Conservation (phyloP, 179 eudicot genomes). For the Beta macrorhiza region DNA sequence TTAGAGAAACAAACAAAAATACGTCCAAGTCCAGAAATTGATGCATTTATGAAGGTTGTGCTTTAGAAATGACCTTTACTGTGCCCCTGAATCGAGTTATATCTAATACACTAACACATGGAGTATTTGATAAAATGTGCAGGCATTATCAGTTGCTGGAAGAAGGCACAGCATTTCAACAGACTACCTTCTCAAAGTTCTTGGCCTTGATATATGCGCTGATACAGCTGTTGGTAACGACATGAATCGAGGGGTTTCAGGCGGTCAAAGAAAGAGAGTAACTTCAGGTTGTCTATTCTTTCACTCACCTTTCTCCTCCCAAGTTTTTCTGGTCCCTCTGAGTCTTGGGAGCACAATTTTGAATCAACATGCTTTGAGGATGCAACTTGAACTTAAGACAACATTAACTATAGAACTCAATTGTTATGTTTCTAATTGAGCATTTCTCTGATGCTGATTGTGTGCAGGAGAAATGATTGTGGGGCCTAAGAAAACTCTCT, state of each 20-base stretch:
- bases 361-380: background rate
- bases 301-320: slow-evolving; percentile 7
- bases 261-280: slow-evolving; percentile 42
- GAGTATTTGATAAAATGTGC: slow-evolving; percentile 13
- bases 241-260: slow-evolving; percentile 39
- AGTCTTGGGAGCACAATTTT: background rate
- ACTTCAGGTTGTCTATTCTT: slow-evolving; percentile 33
- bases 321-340: background rate
- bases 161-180: slow-evolving; percentile 67
- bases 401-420: background rate
- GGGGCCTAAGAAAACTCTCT: slow-evolving; percentile 88
- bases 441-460: background rate
- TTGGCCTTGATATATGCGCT: slow-evolving; percentile 39
- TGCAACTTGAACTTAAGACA: background rate
- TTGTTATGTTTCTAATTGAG: background rate
- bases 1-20: slow-evolving; percentile 61
- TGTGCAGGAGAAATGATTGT: slow-evolving; percentile 88
- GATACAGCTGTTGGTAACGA: slow-evolving; percentile 36
- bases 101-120: slow-evolving; percentile 5
- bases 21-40: slow-evolving; percentile 76
- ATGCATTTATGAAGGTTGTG: slow-evolving; percentile 77
- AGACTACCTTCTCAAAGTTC: slow-evolving; percentile 45
- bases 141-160: slow-evolving; percentile 78
- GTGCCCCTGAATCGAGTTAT: slow-evolving; percentile 1
- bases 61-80: slow-evolving; percentile 4